These are phyloP conservation scores for Colletotrichum horii DNA, from an alignment of 2,329 filamentous ascomycete genomes.

Conservation along the genomic window DNA sequence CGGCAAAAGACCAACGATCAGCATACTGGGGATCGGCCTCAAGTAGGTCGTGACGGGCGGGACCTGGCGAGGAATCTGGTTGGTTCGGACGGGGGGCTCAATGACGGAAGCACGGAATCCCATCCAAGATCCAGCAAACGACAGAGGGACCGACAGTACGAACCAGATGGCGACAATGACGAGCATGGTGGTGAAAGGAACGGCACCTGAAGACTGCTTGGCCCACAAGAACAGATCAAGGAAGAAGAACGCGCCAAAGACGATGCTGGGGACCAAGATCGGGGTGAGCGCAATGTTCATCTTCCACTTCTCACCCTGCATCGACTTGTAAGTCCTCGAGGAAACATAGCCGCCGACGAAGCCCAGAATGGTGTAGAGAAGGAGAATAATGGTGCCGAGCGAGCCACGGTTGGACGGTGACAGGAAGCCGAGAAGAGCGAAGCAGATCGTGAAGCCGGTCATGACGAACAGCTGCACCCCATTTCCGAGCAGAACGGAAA, in stretches of 20 bases:
- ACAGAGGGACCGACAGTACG: slow-evolving; percentile 90
- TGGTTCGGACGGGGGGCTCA: slow-evolving; percentile 86
- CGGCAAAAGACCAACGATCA: slow-evolving; percentile 89
- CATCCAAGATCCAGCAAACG: slow-evolving; percentile 88
- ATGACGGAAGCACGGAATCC: slow-evolving; percentile 80
- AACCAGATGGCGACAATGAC: slow-evolving; percentile 96
- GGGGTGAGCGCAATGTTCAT: slow-evolving; percentile 90
- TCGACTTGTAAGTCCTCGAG: slow-evolving; percentile 90
- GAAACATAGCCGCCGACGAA: slow-evolving; percentile 93
- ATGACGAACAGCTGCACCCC: slow-evolving; percentile 97
- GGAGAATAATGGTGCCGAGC: slow-evolving; percentile 88
- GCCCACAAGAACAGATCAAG: slow-evolving; percentile 97
- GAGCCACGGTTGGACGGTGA: slow-evolving; percentile 96
- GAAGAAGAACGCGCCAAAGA: slow-evolving; percentile 89
- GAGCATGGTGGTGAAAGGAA: slow-evolving; percentile 96
- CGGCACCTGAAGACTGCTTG: slow-evolving; percentile 88
- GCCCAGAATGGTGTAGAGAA: slow-evolving; percentile 92
- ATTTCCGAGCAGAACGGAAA: slow-evolving; percentile 89
- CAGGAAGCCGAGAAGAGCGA: slow-evolving; percentile 91
- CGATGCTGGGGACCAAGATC: slow-evolving; percentile 80
- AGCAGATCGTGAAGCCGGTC: slow-evolving; percentile 91
- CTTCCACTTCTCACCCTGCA: slow-evolving; percentile 94
- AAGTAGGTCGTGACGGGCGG: slow-evolving; percentile 85
- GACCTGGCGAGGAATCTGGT: slow-evolving; percentile 97
- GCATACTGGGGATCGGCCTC: slow-evolving; percentile 84